Percentiles rank a stretch among this genome's conserved stretches.
Evolutionary conservation across 768 basidiomycete genomes (phyloP).

Genomic region (Leccinum longicurvipes): DNA sequence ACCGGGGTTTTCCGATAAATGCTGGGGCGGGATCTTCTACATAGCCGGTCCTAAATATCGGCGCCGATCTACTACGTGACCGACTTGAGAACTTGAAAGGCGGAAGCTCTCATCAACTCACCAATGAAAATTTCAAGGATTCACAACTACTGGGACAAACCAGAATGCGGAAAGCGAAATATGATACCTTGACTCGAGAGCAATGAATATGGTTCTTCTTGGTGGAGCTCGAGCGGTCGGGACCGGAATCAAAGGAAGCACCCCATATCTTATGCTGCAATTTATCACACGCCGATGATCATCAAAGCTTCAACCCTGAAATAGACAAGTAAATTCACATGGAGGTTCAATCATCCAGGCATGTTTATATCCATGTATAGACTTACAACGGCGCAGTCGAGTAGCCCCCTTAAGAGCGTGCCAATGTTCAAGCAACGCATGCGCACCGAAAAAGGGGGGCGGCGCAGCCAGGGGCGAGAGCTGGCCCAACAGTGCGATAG

Average conservation of each 20-base stretch:
- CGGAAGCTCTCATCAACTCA: neutral
- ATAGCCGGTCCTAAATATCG: neutral
- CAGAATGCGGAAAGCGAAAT: neutral
- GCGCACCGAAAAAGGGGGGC: neutral
- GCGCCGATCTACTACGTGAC: constrained; percentile 5
- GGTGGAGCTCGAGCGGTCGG: constrained; percentile 3
- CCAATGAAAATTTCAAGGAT: neutral
- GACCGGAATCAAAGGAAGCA: neutral
- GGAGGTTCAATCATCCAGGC: neutral
- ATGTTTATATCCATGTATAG: neutral
- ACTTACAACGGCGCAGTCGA: neutral
- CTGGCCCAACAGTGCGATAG: neutral
- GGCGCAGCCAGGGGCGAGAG: neutral
- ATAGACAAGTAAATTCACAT: constrained; percentile 5
- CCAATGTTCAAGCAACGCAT: neutral
- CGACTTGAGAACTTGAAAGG: constrained; percentile 1
- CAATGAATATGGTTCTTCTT: neutral
- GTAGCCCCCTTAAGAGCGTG: neutral
- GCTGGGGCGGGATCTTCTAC: neutral
- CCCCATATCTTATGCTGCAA: neutral
- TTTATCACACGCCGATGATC: constrained; percentile 1
- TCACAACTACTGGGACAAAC: neutral
- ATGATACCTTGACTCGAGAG: neutral
- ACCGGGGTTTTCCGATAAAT: neutral
- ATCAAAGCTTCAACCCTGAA: constrained; percentile 4